Conservation (phyloP, 257 asterid species). For the Salvia splendens region DNA sequence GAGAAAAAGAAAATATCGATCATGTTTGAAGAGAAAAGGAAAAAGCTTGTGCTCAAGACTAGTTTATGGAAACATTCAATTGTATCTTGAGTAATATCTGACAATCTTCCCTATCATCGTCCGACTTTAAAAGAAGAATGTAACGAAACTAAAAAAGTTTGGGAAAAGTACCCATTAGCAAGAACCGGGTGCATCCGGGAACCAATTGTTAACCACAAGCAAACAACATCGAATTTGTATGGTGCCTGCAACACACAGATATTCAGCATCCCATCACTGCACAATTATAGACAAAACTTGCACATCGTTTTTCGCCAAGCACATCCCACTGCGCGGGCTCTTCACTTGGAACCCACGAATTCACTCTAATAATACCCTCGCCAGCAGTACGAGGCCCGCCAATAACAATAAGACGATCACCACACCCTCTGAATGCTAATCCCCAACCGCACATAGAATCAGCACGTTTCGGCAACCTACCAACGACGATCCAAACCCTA, state of each 20-base stretch:
- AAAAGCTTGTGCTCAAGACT: slow-evolving; percentile 54
- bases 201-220: slow-evolving; percentile 43
- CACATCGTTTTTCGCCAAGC: slow-evolving; percentile 77
- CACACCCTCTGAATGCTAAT: slow-evolving; percentile 84
- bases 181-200: slow-evolving; percentile 54
- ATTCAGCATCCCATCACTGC: slow-evolving; percentile 98
- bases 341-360: slow-evolving; percentile 71
- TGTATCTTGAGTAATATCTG: slow-evolving; percentile 58
- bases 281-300: slow-evolving; percentile 92
- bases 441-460: slow-evolving; percentile 90
- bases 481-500: slow-evolving; percentile 55
- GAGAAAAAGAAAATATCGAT: slow-evolving; percentile 42
- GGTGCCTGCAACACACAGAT: slow-evolving; percentile 36
- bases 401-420: slow-evolving; percentile 69
- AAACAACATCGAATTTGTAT: slow-evolving; percentile 28
- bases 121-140: slow-evolving; percentile 39
- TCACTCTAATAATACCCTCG: slow-evolving; percentile 71
- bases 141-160: slow-evolving; percentile 42
- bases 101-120: slow-evolving; percentile 52
- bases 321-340: slow-evolving; percentile 69
- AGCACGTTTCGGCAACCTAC: slow-evolving; percentile 70
- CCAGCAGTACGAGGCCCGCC: slow-evolving; percentile 69
- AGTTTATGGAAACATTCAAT: slow-evolving; percentile 47
- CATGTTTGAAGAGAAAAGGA: slow-evolving; percentile 33
- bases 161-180: slow-evolving; percentile 70